phyloP scores from a whole-genome alignment of 1,284 basidiomycete genomes.

The Trichosporon ovoides region DNA sequence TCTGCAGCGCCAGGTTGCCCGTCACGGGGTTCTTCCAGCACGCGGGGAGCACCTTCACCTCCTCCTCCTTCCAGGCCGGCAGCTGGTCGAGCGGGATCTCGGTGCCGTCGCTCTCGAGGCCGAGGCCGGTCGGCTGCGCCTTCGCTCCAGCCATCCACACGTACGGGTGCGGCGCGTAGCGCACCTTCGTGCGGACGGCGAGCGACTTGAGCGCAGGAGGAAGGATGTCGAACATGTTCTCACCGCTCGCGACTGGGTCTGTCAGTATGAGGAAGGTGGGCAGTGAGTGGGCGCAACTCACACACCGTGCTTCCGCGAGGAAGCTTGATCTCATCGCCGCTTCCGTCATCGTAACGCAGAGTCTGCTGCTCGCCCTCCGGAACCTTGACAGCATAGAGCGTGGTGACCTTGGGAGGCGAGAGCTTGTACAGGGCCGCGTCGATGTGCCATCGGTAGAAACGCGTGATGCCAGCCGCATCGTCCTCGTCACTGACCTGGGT shows the following conservation, averaged over 20 bases:
- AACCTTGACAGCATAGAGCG: constrained; percentile 72
- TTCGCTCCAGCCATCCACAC: constrained; percentile 76
- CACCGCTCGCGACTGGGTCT: constrained; percentile 57
- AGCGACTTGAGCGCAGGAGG: constrained; percentile 70
- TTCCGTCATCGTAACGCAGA: constrained; percentile 81
- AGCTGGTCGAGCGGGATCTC: constrained; percentile 63
- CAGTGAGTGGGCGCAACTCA: constrained; percentile 47
- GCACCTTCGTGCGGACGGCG: constrained; percentile 67
- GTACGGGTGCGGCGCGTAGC: constrained; percentile 71
- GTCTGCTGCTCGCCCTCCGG: constrained; percentile 65
- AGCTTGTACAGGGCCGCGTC: constrained; percentile 86
- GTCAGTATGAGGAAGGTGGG: neutral
- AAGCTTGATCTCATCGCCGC: constrained; percentile 72
- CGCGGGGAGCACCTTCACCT: constrained; percentile 64
- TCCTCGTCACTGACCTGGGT: constrained; percentile 70
- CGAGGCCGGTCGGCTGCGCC: constrained; percentile 67
- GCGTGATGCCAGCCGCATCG: constrained; percentile 65
- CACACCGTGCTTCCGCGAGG: constrained; percentile 84
- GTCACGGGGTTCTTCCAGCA: constrained; percentile 81
- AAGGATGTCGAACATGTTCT: constrained; percentile 78
- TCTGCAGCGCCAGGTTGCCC: constrained; percentile 67
- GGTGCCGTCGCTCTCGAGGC: constrained; percentile 67
- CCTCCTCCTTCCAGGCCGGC: constrained; percentile 66
- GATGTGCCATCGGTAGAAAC: constrained; percentile 91
- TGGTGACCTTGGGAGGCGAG: constrained; percentile 80